These are phyloP conservation scores for Populus pruinosa DNA, from an alignment of 345 rosid species.

Conservation along the genomic window DNA sequence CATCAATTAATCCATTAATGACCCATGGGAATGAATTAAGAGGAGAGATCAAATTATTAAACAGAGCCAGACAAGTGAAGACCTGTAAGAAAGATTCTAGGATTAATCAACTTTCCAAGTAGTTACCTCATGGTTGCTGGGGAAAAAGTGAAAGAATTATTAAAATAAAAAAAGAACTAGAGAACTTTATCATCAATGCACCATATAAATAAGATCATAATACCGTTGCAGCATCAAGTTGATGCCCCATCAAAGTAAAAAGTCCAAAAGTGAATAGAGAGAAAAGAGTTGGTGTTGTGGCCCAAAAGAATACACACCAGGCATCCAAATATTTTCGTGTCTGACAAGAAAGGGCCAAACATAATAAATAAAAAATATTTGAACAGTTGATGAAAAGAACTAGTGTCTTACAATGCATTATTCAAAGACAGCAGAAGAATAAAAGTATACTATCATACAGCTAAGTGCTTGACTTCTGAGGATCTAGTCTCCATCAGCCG, in stretches of 20 bases:
- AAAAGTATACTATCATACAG: constrained; percentile 41
- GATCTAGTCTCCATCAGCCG: constrained; percentile 78
- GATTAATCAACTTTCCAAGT: constrained; percentile 10
- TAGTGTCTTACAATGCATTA: constrained; percentile 4
- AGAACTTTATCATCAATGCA: constrained; percentile 2
- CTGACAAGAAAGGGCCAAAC: constrained; percentile 35
- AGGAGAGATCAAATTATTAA: constrained; percentile 85
- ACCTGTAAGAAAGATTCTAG: constrained; percentile 49
- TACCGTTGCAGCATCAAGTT: constrained; percentile 95
- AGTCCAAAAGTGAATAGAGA: constrained; percentile 86
- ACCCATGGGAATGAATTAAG: constrained; percentile 96
- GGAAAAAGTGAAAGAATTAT: neutral
- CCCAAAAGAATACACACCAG: constrained; percentile 99
- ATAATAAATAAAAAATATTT: neutral
- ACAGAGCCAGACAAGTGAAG: constrained; percentile 88
- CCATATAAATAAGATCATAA: constrained; percentile 4
- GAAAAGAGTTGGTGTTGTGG: constrained; percentile 90
- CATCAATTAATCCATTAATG: constrained; percentile 90
- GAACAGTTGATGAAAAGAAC: neutral
- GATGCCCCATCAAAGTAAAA: constrained; percentile 79
- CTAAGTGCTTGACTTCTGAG: constrained; percentile 73
- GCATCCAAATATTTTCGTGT: constrained; percentile 94
- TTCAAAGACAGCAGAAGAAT: constrained; percentile 3
- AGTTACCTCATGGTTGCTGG: neutral
- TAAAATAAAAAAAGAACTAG: constrained; percentile 1